Evolutionary conservation across 345 rosid genomes (phyloP).

Genomic region (Populus nigra): DNA sequence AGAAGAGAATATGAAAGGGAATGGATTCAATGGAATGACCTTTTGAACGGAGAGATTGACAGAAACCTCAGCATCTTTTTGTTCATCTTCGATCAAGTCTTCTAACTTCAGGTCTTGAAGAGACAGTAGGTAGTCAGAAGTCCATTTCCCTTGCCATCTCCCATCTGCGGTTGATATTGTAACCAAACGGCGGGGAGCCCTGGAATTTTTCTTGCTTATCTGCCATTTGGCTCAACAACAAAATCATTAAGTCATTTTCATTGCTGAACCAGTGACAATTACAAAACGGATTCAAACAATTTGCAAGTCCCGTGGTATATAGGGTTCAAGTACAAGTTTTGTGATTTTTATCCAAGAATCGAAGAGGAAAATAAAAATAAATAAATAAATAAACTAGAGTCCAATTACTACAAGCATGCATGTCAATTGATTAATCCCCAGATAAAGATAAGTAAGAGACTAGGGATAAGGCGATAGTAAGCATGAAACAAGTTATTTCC

Average conservation of each 20-base stretch:
- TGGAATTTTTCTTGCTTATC: conserved; percentile 17
- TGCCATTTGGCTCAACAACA: conserved; percentile 4
- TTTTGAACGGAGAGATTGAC: conserved; percentile 55
- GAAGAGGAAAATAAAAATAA: no score
- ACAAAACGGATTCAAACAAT: not conserved
- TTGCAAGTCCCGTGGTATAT: not conserved
- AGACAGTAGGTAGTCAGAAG: conserved; percentile 51
- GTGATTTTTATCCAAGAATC: no score
- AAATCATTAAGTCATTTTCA: not conserved
- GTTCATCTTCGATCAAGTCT: conserved; percentile 68
- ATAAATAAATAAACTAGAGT: no score
- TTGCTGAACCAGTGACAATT: no score
- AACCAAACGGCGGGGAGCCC: conserved; percentile 42
- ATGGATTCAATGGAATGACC: conserved; percentile 31
- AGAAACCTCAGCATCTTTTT: conserved; percentile 44
- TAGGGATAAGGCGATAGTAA: not conserved
- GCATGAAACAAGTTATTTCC: not conserved
- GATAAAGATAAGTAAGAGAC: no score
- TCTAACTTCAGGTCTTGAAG: conserved; percentile 54
- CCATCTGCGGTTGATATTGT: conserved; percentile 61
- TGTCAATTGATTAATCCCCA: no score
- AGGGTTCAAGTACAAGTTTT: no score
- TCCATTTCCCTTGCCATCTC: conserved; percentile 75
- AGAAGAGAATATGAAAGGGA: not conserved
- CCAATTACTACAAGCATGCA: no score